Evolutionary conservation across 768 basidiomycete genomes (phyloP), one percentile per base, ranked within the genome.

Genomic region (Scleroderma citrinum): DNA sequence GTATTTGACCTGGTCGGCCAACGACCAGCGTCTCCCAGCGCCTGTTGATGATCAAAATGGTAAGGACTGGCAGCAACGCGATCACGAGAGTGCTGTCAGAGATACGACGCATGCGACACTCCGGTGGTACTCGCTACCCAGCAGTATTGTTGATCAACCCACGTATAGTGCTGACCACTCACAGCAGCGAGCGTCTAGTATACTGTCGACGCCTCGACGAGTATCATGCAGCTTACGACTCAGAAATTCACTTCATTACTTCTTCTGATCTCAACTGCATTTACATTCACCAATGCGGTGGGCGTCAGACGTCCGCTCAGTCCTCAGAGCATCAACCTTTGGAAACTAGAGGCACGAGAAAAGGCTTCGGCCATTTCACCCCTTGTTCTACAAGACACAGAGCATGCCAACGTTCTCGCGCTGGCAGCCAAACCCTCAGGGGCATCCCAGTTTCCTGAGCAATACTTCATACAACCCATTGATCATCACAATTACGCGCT

Each of bases 401-500:
- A 19, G 21, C 35, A 45, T 32, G 46, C 56, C 46, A 57, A 50
- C 16, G 50, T 56, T 37, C 29, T 44, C 31, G 38, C 54, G 3
- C 4, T 2, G 42, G 24, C 16, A 14, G 29, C 6, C 13, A n/a
- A 11, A 16, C 16, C 43, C 7, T 44, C 48, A 47, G 29, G 48
- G 54, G 45, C 49, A 56, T 39, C 49, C 44, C 47, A 76, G 32
- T 85, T 85, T 62, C 70, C 70, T 13, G 75, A 76, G 3, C 77
- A 78, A 42, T 88, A 80, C 72, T 94, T 95, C 69, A 66, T 75
- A 47, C 93, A 97, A 60, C 91, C 88, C 2, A 69, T 95, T 52
- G 91, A 94, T 61, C 93, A 97, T 62, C 85, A 87, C 56, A 70
- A 75, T 54, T 71, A 71, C 31, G 62, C 71, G 12, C 68, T 71